Base-by-base conservation (phyloP, 371 early-diverging fungal species). In the Mycotypha africana region DNA sequence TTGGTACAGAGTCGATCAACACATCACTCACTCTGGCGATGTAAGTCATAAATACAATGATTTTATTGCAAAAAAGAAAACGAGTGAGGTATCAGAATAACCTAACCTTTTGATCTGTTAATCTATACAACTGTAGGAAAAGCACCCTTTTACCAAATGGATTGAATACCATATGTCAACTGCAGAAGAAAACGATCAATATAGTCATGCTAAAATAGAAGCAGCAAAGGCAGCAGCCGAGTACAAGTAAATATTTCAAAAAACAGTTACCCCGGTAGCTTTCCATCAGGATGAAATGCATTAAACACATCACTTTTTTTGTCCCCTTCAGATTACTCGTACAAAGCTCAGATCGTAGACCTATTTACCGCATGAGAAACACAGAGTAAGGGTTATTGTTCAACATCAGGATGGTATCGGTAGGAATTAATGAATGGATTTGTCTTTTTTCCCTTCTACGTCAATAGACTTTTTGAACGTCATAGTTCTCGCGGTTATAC, bases 381-480 rank as follows among this genome's bases (percentile, higher is more conserved):
- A 67, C 74, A 8, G 74, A 73, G 74, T 73, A 67, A 67, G 67
- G 44, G 0, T n/a, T n/a, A n/a, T n/a, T n/a, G n/a, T n/a, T n/a
- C n/a, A n/a, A n/a, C n/a, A n/a, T n/a, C n/a, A n/a, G n/a, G n/a
- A n/a, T n/a, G n/a, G n/a, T n/a, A n/a, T n/a, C n/a, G n/a, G n/a
- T n/a, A n/a, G n/a, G n/a, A n/a, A n/a, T n/a, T n/a, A n/a, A n/a
- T n/a, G n/a, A n/a, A 15, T 33, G 12, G 32, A 37, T 17, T 10
- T 36, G 19, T 14, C 15, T 25, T 28, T 47, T 20, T 45, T n/a
- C n/a, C n/a, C n/a, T n/a, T n/a, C n/a, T n/a, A n/a, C n/a, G n/a
- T n/a, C n/a, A 33, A 33, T 49, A 72, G 72, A 38, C 42, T 65
- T 11, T 68, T 73, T 39, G 74, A 73, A 44, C 60, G 60, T 39